Evolutionary conservation across 441 rosid species (phyloP).

Genomic region (Populus tomentosa): DNA sequence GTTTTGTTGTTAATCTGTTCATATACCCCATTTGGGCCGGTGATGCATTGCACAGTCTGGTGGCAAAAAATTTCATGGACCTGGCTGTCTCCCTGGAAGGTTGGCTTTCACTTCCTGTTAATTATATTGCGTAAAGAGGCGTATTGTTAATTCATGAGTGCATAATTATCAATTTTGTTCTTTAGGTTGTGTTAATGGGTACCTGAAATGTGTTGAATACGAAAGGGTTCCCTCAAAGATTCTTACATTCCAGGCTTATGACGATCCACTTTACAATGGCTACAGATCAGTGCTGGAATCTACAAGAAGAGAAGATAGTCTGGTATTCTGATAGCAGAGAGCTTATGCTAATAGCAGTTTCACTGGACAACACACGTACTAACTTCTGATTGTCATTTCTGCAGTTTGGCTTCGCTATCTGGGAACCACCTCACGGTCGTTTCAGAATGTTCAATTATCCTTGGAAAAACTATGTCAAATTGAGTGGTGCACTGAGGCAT

Average conservation of each 20-base stretch:
- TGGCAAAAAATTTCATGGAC: slow-evolving; percentile 72
- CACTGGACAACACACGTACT: background rate
- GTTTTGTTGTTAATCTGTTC: slow-evolving; percentile 57
- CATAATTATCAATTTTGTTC: background rate
- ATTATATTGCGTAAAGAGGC: background rate
- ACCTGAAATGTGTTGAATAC: slow-evolving; percentile 51
- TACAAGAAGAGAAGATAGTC: slow-evolving; percentile 53
- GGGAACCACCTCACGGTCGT: slow-evolving; percentile 87
- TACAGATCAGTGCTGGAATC: slow-evolving; percentile 62
- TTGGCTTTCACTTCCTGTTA: background rate
- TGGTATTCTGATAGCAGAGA: slow-evolving; percentile 22
- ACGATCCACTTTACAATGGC: slow-evolving; percentile 60
- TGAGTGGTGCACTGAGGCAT: slow-evolving; percentile 68
- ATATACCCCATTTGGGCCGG: slow-evolving; percentile 90
- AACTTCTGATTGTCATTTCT: background rate
- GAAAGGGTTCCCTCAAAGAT: slow-evolving; percentile 57
- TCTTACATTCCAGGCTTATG: slow-evolving; percentile 61
- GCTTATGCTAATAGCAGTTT: background rate
- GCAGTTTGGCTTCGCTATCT: slow-evolving; percentile 64
- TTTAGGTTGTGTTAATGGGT: slow-evolving; percentile 59
- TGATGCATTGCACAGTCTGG: slow-evolving; percentile 76
- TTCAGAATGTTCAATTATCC: slow-evolving; percentile 58
- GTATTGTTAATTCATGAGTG: background rate
- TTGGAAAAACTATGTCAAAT: slow-evolving; percentile 53
- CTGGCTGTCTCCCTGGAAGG: slow-evolving; percentile 84